A percentile compares a stretch with the other conserved stretches of the same genome.
These are phyloP conservation scores for Plasmodium gallinaceum DNA, from an alignment of 169 alveolate genomes.

Conservation along the genomic window DNA sequence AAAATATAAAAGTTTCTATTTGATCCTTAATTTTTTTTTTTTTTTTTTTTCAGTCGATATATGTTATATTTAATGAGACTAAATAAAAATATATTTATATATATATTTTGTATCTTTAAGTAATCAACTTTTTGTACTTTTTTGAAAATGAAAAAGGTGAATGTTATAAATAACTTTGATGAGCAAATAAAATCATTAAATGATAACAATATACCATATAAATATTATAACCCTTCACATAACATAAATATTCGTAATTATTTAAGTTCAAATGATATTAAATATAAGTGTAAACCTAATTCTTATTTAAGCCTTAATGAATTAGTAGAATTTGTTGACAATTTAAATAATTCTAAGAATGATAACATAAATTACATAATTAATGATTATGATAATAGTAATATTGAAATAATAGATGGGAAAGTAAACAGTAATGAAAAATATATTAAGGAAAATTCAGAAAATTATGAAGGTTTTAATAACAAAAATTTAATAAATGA, in stretches of 20 bases:
- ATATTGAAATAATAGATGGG: not conserved
- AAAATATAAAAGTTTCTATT: not conserved
- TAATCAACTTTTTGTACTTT: not conserved
- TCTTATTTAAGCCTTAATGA: slow-evolving; percentile 52
- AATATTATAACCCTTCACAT: slow-evolving; percentile 47
- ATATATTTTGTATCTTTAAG: not conserved
- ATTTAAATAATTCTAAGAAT: slow-evolving; percentile 19
- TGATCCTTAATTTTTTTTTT: not conserved
- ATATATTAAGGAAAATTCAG: not conserved
- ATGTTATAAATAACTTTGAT: slow-evolving; percentile 52
- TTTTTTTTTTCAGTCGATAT: not conserved
- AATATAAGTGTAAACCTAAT: slow-evolving; percentile 21
- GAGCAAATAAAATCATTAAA: slow-evolving; percentile 65
- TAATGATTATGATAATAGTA: not conserved
- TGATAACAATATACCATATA: slow-evolving; percentile 61
- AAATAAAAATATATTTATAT: not conserved
- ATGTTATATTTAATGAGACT: not conserved
- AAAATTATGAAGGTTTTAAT: not conserved
- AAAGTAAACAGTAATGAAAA: not conserved
- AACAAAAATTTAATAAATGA: slow-evolving; percentile 23
- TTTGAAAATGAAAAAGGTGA: slow-evolving; percentile 29
- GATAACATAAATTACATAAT: not conserved
- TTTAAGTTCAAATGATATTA: slow-evolving; percentile 33
- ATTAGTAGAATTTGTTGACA: slow-evolving; percentile 39
- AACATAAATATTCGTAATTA: slow-evolving; percentile 63